Evolutionary conservation across 169 alveolate species (phyloP).

Genomic region (Ichthyophthirius multifiliis): DNA sequence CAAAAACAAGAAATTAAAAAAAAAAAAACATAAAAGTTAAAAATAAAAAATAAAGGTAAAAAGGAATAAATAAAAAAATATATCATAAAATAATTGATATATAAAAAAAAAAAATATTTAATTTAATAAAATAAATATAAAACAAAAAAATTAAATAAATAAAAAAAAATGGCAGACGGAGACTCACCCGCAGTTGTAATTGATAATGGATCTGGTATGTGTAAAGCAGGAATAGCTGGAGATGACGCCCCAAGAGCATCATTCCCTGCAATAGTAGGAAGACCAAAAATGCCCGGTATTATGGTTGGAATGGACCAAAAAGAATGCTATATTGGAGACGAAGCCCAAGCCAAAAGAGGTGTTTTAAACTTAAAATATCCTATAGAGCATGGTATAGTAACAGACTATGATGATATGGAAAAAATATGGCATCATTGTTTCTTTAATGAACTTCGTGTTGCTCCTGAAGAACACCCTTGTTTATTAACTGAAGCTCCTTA

Average conservation of each 20-base stretch:
- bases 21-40: too few species aligned
- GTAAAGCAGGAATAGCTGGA: conserved; percentile 99
- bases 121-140: too few species aligned
- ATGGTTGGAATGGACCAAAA: conserved; percentile 76
- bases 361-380: conserved; percentile 96
- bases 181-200: conserved; percentile 95
- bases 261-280: conserved; percentile 98
- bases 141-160: conserved; percentile 1
- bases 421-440: conserved; percentile 98
- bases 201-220: conserved; percentile 99
- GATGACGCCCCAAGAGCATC: conserved; percentile 99
- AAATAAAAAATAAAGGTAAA: too few species aligned
- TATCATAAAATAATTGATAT: too few species aligned
- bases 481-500: conserved; percentile 97
- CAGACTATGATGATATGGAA: conserved; percentile 99
- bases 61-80: too few species aligned
- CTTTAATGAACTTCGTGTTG: conserved; percentile 95
- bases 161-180: conserved; percentile 85
- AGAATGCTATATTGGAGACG: conserved; percentile 98
- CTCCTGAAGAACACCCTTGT: conserved; percentile 95
- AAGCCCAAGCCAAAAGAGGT: conserved; percentile 98
- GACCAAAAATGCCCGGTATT: conserved; percentile 93
- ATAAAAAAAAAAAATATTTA: too few species aligned
- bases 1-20: too few species aligned
- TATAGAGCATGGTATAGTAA: conserved; percentile 98